These are phyloP conservation scores for Penicillium sp. DNA, from an alignment of 2,329 filamentous ascomycete genomes.

Conservation along the genomic window DNA sequence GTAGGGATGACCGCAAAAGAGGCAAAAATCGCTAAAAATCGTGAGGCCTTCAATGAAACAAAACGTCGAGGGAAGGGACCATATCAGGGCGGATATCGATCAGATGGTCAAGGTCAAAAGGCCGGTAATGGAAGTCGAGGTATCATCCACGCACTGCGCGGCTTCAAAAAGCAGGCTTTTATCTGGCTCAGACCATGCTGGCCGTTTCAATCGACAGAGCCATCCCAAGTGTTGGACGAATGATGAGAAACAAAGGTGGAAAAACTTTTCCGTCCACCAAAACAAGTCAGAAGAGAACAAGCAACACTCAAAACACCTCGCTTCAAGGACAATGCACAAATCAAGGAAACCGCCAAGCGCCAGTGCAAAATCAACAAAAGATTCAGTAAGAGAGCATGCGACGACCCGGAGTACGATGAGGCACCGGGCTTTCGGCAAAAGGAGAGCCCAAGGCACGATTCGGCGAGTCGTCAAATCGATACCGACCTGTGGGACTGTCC, in stretches of 20 bases:
- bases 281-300: conserved; percentile 10
- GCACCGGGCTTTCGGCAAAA: conserved; percentile 32
- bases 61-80: background rate
- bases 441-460: conserved; percentile 32
- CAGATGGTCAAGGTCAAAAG: conserved; percentile 1
- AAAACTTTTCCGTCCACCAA: conserved; percentile 7
- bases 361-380: conserved; percentile 7
- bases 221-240: too few relatives aligned
- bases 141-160: conserved; percentile 8
- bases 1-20: conserved; percentile 7
- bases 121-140: conserved; percentile 3
- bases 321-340: conserved; percentile 20
- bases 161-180: conserved; percentile 2
- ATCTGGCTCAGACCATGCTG: too few relatives aligned
- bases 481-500: conserved; percentile 55
- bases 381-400: conserved; percentile 43
- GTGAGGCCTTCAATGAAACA: conserved; percentile 6
- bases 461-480: conserved; percentile 32
- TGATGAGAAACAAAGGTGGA: conserved; percentile 8
- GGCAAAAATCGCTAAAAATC: conserved; percentile 12
- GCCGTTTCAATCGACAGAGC: too few relatives aligned
- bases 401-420: conserved; percentile 35
- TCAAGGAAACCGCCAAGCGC: conserved; percentile 15
- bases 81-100: conserved; percentile 8
- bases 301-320: conserved; percentile 20